Conservation (phyloP, 306 rosid genomes). For the Canavalia ensiformis region DNA sequence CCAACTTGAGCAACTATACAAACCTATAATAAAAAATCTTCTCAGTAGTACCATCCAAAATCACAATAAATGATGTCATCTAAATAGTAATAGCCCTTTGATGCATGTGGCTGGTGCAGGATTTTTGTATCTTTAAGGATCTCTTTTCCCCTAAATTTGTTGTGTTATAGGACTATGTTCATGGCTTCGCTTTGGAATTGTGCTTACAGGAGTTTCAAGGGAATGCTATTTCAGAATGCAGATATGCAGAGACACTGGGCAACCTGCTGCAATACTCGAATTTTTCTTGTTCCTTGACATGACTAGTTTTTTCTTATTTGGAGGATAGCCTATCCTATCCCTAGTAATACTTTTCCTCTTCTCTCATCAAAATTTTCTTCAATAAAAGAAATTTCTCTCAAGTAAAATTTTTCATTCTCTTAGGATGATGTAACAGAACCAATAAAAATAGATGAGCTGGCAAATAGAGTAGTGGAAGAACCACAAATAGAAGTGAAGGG, state of each 20-base stretch:
- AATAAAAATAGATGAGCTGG: no score
- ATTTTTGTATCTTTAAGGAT: not conserved
- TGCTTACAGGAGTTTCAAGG: conserved; percentile 15
- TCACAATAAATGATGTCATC: conserved; percentile 1
- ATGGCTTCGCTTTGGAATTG: not conserved
- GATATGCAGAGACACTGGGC: not conserved
- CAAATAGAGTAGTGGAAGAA: no score
- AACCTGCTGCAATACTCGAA: conserved; percentile 20
- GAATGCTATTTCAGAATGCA: conserved; percentile 4
- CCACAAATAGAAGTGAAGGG: no score
- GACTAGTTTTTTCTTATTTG: not conserved
- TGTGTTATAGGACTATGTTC: not conserved
- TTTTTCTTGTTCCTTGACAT: conserved; percentile 7
- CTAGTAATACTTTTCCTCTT: conserved; percentile 8
- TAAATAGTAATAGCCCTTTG: conserved; percentile 16
- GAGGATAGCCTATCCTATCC: not conserved
- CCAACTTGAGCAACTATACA: conserved; percentile 20
- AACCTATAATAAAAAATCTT: not conserved
- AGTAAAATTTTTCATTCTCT: conserved; percentile 7
- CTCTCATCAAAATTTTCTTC: not conserved
- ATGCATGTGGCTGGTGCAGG: not conserved
- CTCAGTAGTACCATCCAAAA: conserved; percentile 31
- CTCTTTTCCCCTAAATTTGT: not conserved
- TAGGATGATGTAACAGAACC: not conserved
- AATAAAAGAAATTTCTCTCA: not conserved